phyloP scores from a whole-genome alignment of 108 stramenopile species.

The Ochromonas danica region DNA sequence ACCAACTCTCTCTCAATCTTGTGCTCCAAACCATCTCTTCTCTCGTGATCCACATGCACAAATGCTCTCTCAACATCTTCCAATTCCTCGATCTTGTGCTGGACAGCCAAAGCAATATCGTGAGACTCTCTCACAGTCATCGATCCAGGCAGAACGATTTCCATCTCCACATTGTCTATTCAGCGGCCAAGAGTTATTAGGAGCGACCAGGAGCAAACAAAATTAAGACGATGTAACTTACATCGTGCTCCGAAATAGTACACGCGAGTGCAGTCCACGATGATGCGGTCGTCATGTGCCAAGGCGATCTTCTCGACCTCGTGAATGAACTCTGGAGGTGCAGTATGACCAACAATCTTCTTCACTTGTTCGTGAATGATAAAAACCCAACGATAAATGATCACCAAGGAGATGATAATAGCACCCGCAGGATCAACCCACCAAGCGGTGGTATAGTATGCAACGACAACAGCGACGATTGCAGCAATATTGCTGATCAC shows the following conservation, averaged over 20 bases:
- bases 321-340: slow-evolving; percentile 79
- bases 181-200: too few relatives aligned
- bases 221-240: too few relatives aligned
- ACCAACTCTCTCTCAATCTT: too few relatives aligned
- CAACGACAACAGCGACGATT: slow-evolving; percentile 70
- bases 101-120: slow-evolving; percentile 89
- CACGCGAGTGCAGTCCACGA: too few relatives aligned
- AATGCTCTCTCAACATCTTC: slow-evolving; percentile 90
- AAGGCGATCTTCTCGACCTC: slow-evolving; percentile 72
- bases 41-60: slow-evolving; percentile 90
- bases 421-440: slow-evolving; percentile 83
- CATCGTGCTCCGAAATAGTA: too few relatives aligned
- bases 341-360: slow-evolving; percentile 81
- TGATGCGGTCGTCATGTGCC: too few relatives aligned
- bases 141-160: slow-evolving; percentile 76
- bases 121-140: slow-evolving; percentile 77
- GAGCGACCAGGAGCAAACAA: too few relatives aligned
- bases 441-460: slow-evolving; percentile 57
- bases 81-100: slow-evolving; percentile 82
- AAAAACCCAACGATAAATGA: slow-evolving; percentile 79
- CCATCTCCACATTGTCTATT: slow-evolving; percentile 92
- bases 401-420: slow-evolving; percentile 80
- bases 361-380: slow-evolving; percentile 85
- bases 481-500: slow-evolving; percentile 76
- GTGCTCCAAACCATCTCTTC: slow-evolving; percentile 85